These are phyloP conservation scores for Astraeus odoratus DNA, from an alignment of 768 basidiomycete genomes.

Conservation along the genomic window DNA sequence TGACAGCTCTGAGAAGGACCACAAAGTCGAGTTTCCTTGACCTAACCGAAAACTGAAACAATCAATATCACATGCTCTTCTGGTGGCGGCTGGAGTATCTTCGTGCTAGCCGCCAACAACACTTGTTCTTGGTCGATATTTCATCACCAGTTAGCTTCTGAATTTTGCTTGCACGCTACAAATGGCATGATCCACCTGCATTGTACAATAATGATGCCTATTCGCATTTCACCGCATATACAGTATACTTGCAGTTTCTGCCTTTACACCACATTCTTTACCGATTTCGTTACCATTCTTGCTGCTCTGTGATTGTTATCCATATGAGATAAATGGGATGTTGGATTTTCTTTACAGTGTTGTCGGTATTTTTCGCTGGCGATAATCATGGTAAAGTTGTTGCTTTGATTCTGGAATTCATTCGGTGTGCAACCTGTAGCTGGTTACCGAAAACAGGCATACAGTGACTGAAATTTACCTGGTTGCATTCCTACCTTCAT, in stretches of 20 bases:
- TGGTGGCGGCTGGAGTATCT: not conserved
- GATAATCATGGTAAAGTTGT: no score
- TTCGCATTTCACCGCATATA: not conserved
- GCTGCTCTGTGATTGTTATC: not conserved
- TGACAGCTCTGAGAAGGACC: slow-evolving; percentile 16
- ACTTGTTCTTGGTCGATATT: not conserved
- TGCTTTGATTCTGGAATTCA: no score
- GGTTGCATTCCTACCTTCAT: no score
- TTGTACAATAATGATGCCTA: not conserved
- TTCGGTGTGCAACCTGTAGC: no score
- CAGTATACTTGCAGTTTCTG: slow-evolving; percentile 1
- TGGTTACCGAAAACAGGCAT: no score
- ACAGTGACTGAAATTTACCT: no score
- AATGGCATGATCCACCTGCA: not conserved
- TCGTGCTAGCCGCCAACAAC: not conserved
- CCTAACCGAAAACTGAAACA: not conserved
- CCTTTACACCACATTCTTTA: slow-evolving; percentile 4
- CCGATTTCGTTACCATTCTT: not conserved
- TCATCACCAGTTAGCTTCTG: not conserved
- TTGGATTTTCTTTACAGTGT: no score
- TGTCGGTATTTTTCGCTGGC: no score
- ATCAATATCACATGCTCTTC: not conserved
- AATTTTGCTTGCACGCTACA: not conserved
- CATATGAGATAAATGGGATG: no score
- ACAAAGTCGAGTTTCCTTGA: not conserved